Evolutionary conservation across 2,329 filamentous ascomycete species (phyloP).

Genomic region (Chaetothyriales sp.): DNA sequence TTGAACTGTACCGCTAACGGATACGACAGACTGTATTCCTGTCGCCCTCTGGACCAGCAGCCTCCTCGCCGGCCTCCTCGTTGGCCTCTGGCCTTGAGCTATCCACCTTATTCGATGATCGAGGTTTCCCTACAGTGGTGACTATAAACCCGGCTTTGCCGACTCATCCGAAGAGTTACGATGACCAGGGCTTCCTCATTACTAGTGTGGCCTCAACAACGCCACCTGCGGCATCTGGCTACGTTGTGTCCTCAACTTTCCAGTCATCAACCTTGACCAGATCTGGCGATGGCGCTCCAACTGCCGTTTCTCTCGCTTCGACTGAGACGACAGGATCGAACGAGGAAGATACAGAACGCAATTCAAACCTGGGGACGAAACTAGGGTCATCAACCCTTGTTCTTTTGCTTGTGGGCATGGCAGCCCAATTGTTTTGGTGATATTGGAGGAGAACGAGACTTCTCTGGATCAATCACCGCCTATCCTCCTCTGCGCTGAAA

Average conservation of each 20-base stretch:
- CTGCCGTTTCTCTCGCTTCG: not conserved
- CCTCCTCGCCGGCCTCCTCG: conserved; percentile 29
- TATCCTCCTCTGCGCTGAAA: too few relatives aligned
- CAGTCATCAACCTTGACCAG: not conserved
- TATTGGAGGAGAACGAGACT: not conserved
- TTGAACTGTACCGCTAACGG: conserved; percentile 17
- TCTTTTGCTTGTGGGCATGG: not conserved
- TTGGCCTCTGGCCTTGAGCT: conserved; percentile 34
- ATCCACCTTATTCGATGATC: conserved; percentile 31
- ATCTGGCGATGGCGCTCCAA: not conserved
- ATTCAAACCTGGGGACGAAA: not conserved
- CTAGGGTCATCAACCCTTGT: not conserved
- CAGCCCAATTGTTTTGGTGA: not conserved
- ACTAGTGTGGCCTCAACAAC: conserved; percentile 15
- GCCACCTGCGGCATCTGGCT: not conserved
- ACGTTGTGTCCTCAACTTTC: not conserved
- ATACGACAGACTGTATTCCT: conserved; percentile 34
- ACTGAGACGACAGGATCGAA: not conserved
- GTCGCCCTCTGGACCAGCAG: conserved; percentile 38
- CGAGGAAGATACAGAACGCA: not conserved
- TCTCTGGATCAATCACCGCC: too few relatives aligned
- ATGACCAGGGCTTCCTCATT: conserved; percentile 32
- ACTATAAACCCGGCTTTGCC: conserved; percentile 24
- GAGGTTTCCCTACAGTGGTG: conserved; percentile 35
- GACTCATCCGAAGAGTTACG: conserved; percentile 28